Evolutionary conservation across 176 grass and related monocot species (phyloP), one percentile per base, ranked within the genome.

Genomic region (Cymbopogon citratus): DNA sequence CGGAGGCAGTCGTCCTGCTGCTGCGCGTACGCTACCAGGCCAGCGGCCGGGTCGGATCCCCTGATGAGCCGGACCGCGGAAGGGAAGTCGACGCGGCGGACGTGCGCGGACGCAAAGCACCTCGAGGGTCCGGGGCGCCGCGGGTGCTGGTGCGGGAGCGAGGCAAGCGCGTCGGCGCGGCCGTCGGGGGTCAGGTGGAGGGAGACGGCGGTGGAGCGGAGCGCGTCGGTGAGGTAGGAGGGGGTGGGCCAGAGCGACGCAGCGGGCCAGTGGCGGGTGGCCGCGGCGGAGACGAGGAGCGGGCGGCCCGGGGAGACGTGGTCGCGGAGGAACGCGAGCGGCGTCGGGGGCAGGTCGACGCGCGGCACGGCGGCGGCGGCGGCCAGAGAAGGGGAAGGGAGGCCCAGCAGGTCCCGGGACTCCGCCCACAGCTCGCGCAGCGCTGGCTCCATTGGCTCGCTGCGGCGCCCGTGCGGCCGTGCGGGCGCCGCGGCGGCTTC

Each of bases 1-100:
- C n/a, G n/a, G 34, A 95, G 90, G 78, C 96, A 98, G 69, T 98
- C 92, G 45, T 98, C 89, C 85, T 98, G 92, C 86, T 98, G 96
- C 83, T 95, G 92, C 29, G 90, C 92, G 76, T 98, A 98, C 1
- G 92, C 96, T 9, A 95, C 92, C 10, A 90, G 14, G 14, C 72
- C 79, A 21, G 85, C 76, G 24, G 66, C 70, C 35, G 76, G 76
- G 38, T 83, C 86, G 45, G 92, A 93, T 33, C 0, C 52, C 52
- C 77, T 24, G 38, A 98, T 91, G 14, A 98, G 82, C 15, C 34
- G 49, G 9, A 85, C 51, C 36, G 87, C 95, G 18, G 87, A 23
- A 28, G 84, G 74, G 84, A 98, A 93, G 59, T 91, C 90, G 66
- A 95, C 86, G 23, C 60, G 76, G 73, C 85, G 88, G 67, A 90